Evolutionary conservation across 169 alveolate genomes (phyloP), one percentile per base, ranked within the genome.

Genomic region (Cyclospora cayetanensis): DNA sequence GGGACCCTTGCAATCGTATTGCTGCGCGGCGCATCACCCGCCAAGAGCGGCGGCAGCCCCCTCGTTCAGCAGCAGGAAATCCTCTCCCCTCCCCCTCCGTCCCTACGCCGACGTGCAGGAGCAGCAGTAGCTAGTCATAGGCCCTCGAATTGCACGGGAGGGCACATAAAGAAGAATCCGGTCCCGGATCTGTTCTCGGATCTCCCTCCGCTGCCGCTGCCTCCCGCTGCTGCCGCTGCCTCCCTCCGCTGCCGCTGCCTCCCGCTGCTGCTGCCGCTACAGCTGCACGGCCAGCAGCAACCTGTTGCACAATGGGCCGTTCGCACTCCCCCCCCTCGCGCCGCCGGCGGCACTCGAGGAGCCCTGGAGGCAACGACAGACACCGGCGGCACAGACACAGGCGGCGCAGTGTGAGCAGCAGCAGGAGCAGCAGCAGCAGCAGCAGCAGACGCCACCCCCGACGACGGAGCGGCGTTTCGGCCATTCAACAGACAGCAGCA

Each of bases 221-320:
- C n/a, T n/a, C n/a, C 76, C 31, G 41, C 39, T 65, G n/a, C 22
- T 27, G 1, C 76, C 34, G 41, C 37, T 65, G 43, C 34, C 55
- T n/a, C 22, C 55, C 55, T 46, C 55, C 7, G 55, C 55, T 15
- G 22, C 55, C 15, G 22, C 55, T 46, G 22, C 55, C 15, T 15
- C 55, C 55, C 34, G 37, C 76, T 65, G 37, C 76, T 65, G 37
- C 39, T 65, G 76, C 76, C 31, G 76, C 76, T 65, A 41, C 76
- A 27, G 76, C 76, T 65, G 76, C 76, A 22, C 43, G 43, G 25
- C 20, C 27, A 55, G 70, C 70, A 4, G n/a, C n/a, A n/a, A n/a
- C n/a, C n/a, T n/a, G n/a, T n/a, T n/a, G n/a, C n/a, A 55, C 4
- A 11, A 55, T 55, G 70, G 70, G 70, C 27, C 70, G 70, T 11